A percentile compares a stretch with the other conserved stretches of the same genome.
Evolutionary conservation across 176 grass and related monocot species (phyloP).

Genomic region (Carex pumila): DNA sequence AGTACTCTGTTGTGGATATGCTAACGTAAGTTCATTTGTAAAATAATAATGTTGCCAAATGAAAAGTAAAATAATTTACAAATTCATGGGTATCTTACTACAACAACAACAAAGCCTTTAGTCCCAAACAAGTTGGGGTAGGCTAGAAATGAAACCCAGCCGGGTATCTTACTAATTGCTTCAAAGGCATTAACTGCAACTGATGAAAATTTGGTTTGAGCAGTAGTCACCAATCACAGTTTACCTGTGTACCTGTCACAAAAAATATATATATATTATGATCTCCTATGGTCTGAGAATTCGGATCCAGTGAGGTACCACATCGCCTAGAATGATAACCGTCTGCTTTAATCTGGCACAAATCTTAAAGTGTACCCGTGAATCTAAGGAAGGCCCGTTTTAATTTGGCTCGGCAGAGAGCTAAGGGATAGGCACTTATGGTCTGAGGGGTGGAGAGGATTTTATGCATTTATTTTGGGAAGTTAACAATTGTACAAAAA

Average conservation of each 20-base stretch:
- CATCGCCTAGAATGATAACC: too few relatives aligned
- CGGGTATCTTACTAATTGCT: neutral
- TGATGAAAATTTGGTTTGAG: neutral
- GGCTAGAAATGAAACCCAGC: too few relatives aligned
- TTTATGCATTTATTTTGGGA: neutral
- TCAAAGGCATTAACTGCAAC: neutral
- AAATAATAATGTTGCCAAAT: neutral
- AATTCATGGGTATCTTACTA: neutral
- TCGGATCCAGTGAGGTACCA: too few relatives aligned
- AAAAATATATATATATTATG: neutral
- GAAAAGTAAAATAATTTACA: neutral
- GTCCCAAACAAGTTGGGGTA: too few relatives aligned
- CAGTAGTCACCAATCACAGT: neutral
- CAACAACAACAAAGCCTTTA: too few relatives aligned
- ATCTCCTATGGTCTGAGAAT: neutral
- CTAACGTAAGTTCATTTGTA: neutral
- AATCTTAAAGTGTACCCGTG: too few relatives aligned
- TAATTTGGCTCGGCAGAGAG: too few relatives aligned
- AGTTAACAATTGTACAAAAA: neutral
- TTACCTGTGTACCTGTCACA: neutral
- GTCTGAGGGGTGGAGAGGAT: neutral
- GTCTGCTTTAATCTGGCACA: too few relatives aligned
- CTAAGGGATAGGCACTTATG: too few relatives aligned
- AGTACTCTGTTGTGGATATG: neutral
- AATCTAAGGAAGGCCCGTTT: too few relatives aligned